Conservation (phyloP, 805 yeast genomes). For the Yueomyces sinensis region DNA sequence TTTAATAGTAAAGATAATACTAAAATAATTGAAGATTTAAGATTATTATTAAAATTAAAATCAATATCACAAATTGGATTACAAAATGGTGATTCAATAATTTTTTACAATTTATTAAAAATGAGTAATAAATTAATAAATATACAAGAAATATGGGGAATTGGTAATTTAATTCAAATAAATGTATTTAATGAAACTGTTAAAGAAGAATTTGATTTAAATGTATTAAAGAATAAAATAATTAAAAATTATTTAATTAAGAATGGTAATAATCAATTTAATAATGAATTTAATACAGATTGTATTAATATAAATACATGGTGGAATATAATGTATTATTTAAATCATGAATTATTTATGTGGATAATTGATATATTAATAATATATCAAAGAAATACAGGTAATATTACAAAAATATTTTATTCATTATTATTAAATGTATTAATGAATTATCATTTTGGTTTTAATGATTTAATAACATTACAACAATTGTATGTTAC, state of each 20-base stretch:
- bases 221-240: slow-evolving; percentile 19
- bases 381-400: slow-evolving; percentile 23
- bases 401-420: slow-evolving; percentile 25
- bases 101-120: slow-evolving; percentile 21
- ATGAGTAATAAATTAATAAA: slow-evolving; percentile 3
- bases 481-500: slow-evolving; percentile 15
- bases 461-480: slow-evolving; percentile 27
- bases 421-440: slow-evolving; percentile 29
- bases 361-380: slow-evolving; percentile 25
- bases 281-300: slow-evolving; percentile 20
- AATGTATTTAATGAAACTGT: slow-evolving; percentile 20
- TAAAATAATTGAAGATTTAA: slow-evolving; percentile 12
- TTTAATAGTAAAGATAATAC: slow-evolving; percentile 7
- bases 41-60: slow-evolving; percentile 22
- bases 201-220: slow-evolving; percentile 18
- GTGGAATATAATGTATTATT: slow-evolving; percentile 21
- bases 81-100: slow-evolving; percentile 23
- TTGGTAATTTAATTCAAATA: slow-evolving; percentile 20
- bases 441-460: slow-evolving; percentile 38
- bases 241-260: slow-evolving; percentile 22
- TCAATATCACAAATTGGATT: slow-evolving; percentile 26
- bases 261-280: slow-evolving; percentile 18
- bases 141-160: slow-evolving; percentile 22
- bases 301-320: slow-evolving; percentile 21
- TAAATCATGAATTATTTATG: slow-evolving; percentile 21